Conservation (phyloP, 176 grass and related monocot species). For the Metroxylon sagu region DNA sequence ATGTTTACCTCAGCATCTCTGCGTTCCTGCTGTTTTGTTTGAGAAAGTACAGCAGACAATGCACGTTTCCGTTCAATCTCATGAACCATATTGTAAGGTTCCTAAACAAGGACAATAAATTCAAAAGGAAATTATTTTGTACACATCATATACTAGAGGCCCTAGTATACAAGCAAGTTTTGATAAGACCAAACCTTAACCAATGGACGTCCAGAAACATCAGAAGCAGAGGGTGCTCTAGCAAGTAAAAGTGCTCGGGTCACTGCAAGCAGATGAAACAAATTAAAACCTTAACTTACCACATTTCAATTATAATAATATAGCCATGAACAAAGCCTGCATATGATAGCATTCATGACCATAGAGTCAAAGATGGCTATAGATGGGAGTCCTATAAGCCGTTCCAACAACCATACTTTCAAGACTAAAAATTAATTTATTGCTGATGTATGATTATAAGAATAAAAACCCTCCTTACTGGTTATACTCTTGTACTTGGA, state of each 20-base stretch:
- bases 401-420: no score
- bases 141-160: no score
- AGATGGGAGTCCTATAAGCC: no score
- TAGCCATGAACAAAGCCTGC: no score
- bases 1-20: conserved; percentile 72
- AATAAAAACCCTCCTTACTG: no score
- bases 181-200: conserved; percentile 45
- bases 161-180: no score
- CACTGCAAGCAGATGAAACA: conserved; percentile 34
- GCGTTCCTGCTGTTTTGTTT: conserved; percentile 77
- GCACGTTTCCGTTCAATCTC: conserved; percentile 87
- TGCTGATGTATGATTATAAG: no score
- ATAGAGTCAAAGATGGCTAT: no score
- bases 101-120: conserved; percentile 20
- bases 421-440: no score
- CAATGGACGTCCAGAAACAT: conserved; percentile 77
- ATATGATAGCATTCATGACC: no score
- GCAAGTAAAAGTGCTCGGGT: conserved; percentile 63
- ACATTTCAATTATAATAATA: conserved; percentile 10
- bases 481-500: no score
- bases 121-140: no score
- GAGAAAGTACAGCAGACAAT: conserved; percentile 67
- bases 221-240: conserved; percentile 69
- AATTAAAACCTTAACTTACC: conserved; percentile 9
- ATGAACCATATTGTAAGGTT: conserved; percentile 64